Conservation (phyloP, 2,329 filamentous ascomycete genomes). For the Aspergillus neoniger region DNA sequence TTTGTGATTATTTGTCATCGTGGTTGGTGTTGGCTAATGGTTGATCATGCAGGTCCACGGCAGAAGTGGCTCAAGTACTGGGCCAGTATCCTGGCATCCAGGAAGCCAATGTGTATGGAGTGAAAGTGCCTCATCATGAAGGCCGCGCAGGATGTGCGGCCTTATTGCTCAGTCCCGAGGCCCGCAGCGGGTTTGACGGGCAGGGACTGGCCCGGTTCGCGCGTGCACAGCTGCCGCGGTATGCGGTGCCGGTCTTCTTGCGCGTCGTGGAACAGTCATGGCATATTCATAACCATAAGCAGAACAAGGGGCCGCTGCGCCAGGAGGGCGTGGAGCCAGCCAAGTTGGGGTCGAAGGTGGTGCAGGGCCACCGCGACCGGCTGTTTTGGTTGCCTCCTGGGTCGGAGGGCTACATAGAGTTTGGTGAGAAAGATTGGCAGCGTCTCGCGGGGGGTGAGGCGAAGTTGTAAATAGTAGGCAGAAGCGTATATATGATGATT, state of each 20-base stretch:
- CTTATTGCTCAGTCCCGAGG: conserved; percentile 56
- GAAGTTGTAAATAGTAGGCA: conserved; percentile 41
- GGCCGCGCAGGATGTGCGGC: conserved; percentile 67
- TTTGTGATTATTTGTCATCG: not conserved
- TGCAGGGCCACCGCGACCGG: conserved; percentile 47
- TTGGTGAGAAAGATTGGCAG: conserved; percentile 62
- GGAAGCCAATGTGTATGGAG: conserved; percentile 72
- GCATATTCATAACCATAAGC: conserved; percentile 69
- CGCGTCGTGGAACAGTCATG: conserved; percentile 55
- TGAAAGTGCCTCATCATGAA: conserved; percentile 65
- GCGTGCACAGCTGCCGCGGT: conserved; percentile 64
- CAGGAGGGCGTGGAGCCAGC: conserved; percentile 65
- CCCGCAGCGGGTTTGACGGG: conserved; percentile 58
- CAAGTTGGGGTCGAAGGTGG: conserved; percentile 48
- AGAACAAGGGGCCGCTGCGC: conserved; percentile 72
- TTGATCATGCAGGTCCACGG: conserved; percentile 45
- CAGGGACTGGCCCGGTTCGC: conserved; percentile 60
- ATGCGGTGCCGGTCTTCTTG: conserved; percentile 75
- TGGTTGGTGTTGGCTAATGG: not conserved
- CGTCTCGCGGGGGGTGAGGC: conserved; percentile 48
- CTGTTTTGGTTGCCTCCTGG: conserved; percentile 54
- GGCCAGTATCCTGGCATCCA: conserved; percentile 60
- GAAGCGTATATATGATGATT: not conserved
- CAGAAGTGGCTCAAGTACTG: conserved; percentile 67
- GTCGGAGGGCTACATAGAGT: conserved; percentile 59